Conservation (phyloP, 441 rosid genomes). For the Erodium trifolium region DNA sequence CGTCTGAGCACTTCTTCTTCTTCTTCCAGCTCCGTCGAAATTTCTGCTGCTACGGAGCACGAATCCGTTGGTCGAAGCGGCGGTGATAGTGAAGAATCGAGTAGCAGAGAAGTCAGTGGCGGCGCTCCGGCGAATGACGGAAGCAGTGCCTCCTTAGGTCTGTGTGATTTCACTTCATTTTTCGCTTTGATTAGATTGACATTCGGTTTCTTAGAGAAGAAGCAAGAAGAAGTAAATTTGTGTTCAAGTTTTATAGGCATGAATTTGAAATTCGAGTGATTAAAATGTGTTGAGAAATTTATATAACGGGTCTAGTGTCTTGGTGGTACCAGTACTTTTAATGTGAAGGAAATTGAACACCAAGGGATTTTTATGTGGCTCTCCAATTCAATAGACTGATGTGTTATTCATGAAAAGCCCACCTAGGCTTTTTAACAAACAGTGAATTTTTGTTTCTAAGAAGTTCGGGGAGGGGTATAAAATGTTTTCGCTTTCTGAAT, state of each 20-base stretch:
- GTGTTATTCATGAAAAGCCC: background rate
- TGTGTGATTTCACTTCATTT: background rate
- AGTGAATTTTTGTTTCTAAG: background rate
- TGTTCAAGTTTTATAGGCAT: background rate
- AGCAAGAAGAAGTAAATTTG: background rate
- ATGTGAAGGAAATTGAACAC: background rate
- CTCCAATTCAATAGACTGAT: background rate
- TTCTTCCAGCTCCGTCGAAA: background rate
- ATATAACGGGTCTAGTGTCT: background rate
- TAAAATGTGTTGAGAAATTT: background rate
- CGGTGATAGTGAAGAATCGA: background rate
- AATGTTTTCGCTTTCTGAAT: background rate
- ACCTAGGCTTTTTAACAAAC: background rate
- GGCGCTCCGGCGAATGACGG: slow-evolving; percentile 12
- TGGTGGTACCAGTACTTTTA: background rate
- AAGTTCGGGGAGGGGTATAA: background rate
- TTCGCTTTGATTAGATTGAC: background rate
- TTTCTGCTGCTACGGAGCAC: background rate
- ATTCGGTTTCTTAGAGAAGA: slow-evolving; percentile 2
- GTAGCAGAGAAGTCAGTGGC: background rate
- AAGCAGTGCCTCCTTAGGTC: slow-evolving; percentile 7
- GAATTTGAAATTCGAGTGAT: background rate
- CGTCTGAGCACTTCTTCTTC: slow-evolving; percentile 5
- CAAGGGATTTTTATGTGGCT: background rate
- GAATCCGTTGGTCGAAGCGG: background rate